A percentile compares a stretch with the other conserved stretches of the same genome.
These are phyloP conservation scores for Henningerozyma blattae DNA, from an alignment of 805 yeast species.

Conservation along the genomic window DNA sequence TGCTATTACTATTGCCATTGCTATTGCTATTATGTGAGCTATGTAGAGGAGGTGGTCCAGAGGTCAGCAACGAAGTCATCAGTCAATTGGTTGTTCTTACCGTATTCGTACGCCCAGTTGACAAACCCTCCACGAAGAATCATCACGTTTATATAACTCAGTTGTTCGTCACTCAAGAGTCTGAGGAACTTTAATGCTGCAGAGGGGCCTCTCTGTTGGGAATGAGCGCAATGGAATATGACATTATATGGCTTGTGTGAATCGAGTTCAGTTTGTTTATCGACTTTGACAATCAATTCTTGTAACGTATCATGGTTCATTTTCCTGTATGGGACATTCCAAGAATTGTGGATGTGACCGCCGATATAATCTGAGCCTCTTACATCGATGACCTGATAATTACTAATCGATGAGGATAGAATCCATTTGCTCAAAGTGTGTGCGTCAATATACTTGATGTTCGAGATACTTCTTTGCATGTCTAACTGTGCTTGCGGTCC, in stretches of 20 bases:
- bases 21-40: too few species aligned
- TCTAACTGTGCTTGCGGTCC: too few species aligned
- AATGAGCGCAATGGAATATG: constrained; percentile 82
- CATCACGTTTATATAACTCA: constrained; percentile 39
- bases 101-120: constrained; percentile 70
- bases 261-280: too few species aligned
- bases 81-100: constrained; percentile 52
- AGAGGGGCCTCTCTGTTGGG: constrained; percentile 88
- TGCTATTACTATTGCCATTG: too few species aligned
- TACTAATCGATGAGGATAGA: not conserved
- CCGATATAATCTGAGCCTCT: constrained; percentile 77
- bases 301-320: constrained; percentile 44
- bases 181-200: constrained; percentile 54
- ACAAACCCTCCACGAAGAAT: constrained; percentile 78
- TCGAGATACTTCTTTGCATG: constrained; percentile 1
- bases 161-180: constrained; percentile 13
- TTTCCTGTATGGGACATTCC: constrained; percentile 18
- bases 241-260: constrained; percentile 10
- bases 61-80: constrained; percentile 41
- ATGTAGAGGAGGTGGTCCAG: too few species aligned
- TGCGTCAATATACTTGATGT: constrained; percentile 17
- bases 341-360: constrained; percentile 26
- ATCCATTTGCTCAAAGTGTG: constrained; percentile 17
- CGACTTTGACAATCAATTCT: constrained; percentile 43
- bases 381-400: constrained; percentile 57